Percentiles rank a stretch among this genome's conserved stretches.
Conservation (phyloP, 176 grass and related monocot species). For the Otatea glauca region DNA sequence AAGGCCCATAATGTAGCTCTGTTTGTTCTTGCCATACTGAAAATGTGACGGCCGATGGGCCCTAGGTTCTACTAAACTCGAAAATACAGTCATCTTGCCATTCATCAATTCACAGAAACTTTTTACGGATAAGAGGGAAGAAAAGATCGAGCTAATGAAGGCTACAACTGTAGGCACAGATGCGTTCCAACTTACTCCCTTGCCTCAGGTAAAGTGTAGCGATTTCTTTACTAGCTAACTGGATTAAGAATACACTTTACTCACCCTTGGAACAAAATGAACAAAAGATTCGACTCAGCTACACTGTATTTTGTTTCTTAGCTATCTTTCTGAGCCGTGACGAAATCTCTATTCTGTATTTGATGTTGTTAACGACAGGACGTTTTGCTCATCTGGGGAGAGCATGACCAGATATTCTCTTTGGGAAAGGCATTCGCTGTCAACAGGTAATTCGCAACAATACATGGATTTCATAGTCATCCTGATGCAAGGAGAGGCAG, state of each 20-base stretch:
- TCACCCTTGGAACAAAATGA: neutral
- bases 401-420: slow-evolving; percentile 73
- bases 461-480: neutral
- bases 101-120: slow-evolving; percentile 53
- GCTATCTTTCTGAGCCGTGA: neutral
- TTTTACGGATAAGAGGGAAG: slow-evolving; percentile 59
- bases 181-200: slow-evolving; percentile 66
- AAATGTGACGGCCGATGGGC: neutral
- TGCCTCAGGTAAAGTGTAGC: slow-evolving; percentile 52
- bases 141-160: slow-evolving; percentile 69
- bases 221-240: neutral
- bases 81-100: neutral
- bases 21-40: neutral
- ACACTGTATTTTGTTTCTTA: neutral
- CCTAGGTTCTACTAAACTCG: no score
- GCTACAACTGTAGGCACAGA: slow-evolving; percentile 59
- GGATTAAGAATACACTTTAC: neutral
- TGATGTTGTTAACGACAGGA: slow-evolving; percentile 40
- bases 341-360: neutral
- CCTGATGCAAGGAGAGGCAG: neutral
- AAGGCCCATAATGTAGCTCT: neutral
- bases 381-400: slow-evolving; percentile 75
- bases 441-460: slow-evolving; percentile 49
- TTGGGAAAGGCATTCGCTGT: slow-evolving; percentile 64
- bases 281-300: neutral